Evolutionary conservation across 192 early-diverging fungal species (phyloP), one percentile per base, ranked within the genome.

Genomic region (Coemansia sp.): DNA sequence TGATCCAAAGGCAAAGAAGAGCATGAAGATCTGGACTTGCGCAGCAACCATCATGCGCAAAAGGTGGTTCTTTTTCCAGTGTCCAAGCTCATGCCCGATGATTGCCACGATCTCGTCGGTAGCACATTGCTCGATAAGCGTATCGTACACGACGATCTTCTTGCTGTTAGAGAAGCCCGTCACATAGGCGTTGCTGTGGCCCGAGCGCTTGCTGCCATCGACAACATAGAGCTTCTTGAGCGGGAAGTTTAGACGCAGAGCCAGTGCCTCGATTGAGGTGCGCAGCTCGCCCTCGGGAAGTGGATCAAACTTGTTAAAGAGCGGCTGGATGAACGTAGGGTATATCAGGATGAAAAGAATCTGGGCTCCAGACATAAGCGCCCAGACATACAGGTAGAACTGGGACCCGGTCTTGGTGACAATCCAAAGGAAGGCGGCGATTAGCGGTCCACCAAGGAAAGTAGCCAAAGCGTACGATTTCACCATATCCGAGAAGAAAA

Each of bases 101-200:
- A 96, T 87, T n/a, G 91, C 94, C 45, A 90, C 89, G 49, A 95
- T 91, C 79, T 99, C 95, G 35, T 95, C 90, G 43, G 87, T 83
- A 19, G 82, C 83, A 57, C 86, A 86, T 52, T 97, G 92, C 13
- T 93, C 86, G 59, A 99, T 76, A 45, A 99, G 84, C 4, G 95
- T 99, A 73, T 98, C 96, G 74, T 81, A 98, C 17, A 98, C 65
- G 4, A 98, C 95, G 66, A 98, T 98, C 49, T 94, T 90, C 84
- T 98, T 98, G 84, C 94, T 94, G 76, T 93, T 92, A 69, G 92
- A 94, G 61, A 98, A 93, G 0, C 96, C 95, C 67, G 90, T 94
- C 74, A 98, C 95, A 70, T 98, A 98, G 0, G 96, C 96, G 71
- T 98, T 97, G 57, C 91, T 93, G 73, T 98, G 96, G 22, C 91